These are phyloP conservation scores for Epichloe festucae DNA, from an alignment of 2,329 filamentous ascomycete species.

Conservation along the genomic window DNA sequence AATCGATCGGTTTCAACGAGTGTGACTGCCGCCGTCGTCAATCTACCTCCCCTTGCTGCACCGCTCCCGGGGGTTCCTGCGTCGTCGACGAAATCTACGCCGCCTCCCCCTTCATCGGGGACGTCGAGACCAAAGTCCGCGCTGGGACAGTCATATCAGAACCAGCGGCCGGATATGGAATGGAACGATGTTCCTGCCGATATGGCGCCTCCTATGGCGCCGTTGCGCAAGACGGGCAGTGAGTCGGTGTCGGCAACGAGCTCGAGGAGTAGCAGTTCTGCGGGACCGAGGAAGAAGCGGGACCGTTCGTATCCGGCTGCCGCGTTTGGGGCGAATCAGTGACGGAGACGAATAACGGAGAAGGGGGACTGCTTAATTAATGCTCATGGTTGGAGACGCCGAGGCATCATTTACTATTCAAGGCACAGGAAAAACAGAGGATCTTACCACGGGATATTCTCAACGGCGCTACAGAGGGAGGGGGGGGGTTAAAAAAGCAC, in stretches of 20 bases:
- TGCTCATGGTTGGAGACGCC: no score
- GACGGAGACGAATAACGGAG: neutral
- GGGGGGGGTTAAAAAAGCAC: no score
- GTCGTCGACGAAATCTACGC: slow-evolving; percentile 17
- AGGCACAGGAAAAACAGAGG: no score
- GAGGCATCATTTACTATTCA: no score
- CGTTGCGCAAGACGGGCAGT: slow-evolving; percentile 15
- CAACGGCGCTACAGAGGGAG: no score
- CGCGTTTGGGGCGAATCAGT: slow-evolving; percentile 34
- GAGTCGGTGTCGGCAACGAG: slow-evolving; percentile 29
- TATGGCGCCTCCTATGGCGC: slow-evolving; percentile 31
- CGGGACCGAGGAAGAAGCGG: slow-evolving; percentile 40
- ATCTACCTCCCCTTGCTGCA: slow-evolving; percentile 12
- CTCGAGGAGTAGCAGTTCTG: slow-evolving; percentile 45
- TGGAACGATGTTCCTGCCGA: slow-evolving; percentile 55
- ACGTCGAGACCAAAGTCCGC: slow-evolving; percentile 8
- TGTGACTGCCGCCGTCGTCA: slow-evolving; percentile 19
- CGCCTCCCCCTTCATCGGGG: slow-evolving; percentile 6
- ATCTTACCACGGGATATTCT: no score
- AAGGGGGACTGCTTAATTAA: neutral
- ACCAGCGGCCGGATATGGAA: slow-evolving; percentile 43
- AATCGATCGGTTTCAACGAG: slow-evolving; percentile 11
- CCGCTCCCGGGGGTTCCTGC: neutral
- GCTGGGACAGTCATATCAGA: slow-evolving; percentile 41
- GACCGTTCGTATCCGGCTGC: slow-evolving; percentile 50